A percentile compares a stretch with the other conserved stretches of the same genome.
Conservation (phyloP, 129 eudicot genomes). For the Artemisia argyi region DNA sequence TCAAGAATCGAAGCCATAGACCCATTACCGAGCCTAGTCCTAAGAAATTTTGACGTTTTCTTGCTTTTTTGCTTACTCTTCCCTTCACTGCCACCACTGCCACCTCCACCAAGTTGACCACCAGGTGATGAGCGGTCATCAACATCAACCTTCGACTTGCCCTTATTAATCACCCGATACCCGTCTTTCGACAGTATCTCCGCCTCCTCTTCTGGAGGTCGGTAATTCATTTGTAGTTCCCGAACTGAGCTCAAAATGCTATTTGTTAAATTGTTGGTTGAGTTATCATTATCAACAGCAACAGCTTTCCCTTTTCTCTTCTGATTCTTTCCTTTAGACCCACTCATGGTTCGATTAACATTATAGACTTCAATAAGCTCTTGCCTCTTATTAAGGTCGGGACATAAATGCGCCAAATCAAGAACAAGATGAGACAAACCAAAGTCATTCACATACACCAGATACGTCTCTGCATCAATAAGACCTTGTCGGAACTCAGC, state of each 20-base stretch:
- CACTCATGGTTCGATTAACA: slow-evolving; percentile 38
- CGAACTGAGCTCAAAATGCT: slow-evolving; percentile 52
- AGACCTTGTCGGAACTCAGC: slow-evolving; percentile 68
- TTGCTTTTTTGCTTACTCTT: slow-evolving; percentile 57
- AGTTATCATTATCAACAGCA: slow-evolving; percentile 31
- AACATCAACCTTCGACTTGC: slow-evolving; percentile 44
- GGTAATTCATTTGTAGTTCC: slow-evolving; percentile 56
- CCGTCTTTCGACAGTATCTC: slow-evolving; percentile 78
- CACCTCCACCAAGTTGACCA: slow-evolving; percentile 34
- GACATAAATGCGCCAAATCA: slow-evolving; percentile 85
- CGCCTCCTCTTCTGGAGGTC: slow-evolving; percentile 49
- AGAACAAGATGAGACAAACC: slow-evolving; percentile 88
- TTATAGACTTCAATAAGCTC: slow-evolving; percentile 73
- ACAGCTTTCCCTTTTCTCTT: slow-evolving; percentile 53
- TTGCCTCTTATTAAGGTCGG: slow-evolving; percentile 67
- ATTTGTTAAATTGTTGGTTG: slow-evolving; percentile 62
- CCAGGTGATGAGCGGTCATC: slow-evolving; percentile 37
- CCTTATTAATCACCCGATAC: slow-evolving; percentile 56
- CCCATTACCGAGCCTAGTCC: slow-evolving; percentile 77
- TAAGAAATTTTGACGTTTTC: slow-evolving; percentile 78
- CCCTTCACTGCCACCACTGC: slow-evolving; percentile 36
- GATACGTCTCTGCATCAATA: slow-evolving; percentile 68
- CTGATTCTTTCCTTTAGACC: slow-evolving; percentile 25
- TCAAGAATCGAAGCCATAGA: slow-evolving; percentile 59
- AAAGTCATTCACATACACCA: slow-evolving; percentile 73